Conservation (phyloP, 192 early-diverging fungal species). For the Gaertneriomyces semiglobifer region DNA sequence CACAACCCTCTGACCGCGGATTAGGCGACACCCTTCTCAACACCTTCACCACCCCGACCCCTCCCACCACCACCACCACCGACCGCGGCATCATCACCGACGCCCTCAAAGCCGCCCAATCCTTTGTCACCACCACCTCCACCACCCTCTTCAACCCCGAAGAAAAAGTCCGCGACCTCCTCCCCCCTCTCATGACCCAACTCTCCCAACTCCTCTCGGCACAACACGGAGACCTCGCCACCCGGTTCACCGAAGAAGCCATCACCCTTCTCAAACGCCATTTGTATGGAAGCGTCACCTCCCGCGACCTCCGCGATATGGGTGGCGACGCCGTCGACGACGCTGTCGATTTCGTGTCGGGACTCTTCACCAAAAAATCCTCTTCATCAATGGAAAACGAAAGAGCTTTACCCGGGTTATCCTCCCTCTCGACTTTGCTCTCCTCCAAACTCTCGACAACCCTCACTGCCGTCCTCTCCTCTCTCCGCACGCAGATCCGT, state of each 20-base stretch:
- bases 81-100: slow-evolving; percentile 25
- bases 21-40: not conserved
- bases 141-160: slow-evolving; percentile 17
- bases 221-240: slow-evolving; percentile 21
- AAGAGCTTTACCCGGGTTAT: slow-evolving; percentile 9
- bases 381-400: no score
- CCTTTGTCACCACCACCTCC: slow-evolving; percentile 7
- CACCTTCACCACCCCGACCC: not conserved
- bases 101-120: slow-evolving; percentile 15
- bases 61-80: slow-evolving; percentile 4
- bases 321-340: slow-evolving; percentile 13
- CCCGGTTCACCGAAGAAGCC: slow-evolving; percentile 15
- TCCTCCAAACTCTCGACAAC: slow-evolving; percentile 9
- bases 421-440: slow-evolving; percentile 2
- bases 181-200: slow-evolving; percentile 15
- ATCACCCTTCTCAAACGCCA: slow-evolving; percentile 17
- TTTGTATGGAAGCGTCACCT: slow-evolving; percentile 22
- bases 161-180: slow-evolving; percentile 20
- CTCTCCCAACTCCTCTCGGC: slow-evolving; percentile 13
- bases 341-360: slow-evolving; percentile 5
- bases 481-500: slow-evolving; percentile 11
- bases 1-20: no score
- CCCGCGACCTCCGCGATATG: slow-evolving; percentile 25
- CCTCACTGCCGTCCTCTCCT: slow-evolving; percentile 1
- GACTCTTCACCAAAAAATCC: slow-evolving; percentile 14